Evolutionary conservation across 2,329 filamentous ascomycete genomes (phyloP), one percentile per base, ranked within the genome.

Genomic region (Shiraia bambusicola): DNA sequence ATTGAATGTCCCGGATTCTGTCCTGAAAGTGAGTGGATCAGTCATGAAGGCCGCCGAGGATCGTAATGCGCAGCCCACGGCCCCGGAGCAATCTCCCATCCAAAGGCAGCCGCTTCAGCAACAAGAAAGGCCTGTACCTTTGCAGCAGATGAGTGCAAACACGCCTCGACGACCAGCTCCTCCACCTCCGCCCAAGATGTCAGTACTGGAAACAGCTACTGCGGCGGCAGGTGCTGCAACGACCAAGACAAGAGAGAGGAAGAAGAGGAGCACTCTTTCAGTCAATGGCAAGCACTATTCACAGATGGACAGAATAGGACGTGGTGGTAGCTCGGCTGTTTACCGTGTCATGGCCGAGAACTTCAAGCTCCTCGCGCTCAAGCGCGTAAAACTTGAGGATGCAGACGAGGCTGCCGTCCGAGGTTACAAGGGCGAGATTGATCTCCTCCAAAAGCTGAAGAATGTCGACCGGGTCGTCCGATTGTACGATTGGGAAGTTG

Each of bases 341-440:
- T 98, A 95, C 69, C 85, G 90, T 32, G 93, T 98, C 25, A 95
- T 95, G 76, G 92, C 93, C 0, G 93, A 98, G 67, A 97, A 96
- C 62, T 91, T 89, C 61, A 94, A 91, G 66, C 88, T 95, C 69
- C 91, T 95, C 69, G 93, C 93, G 1, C 72, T 98, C 53, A 98
- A 98, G 72, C 80, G 89, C 34, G 93, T 98, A 16, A 88, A 92
- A 37, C 77, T 97, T 6, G 90, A 95, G 61, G 87, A 92, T 58
- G 87, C 89, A 19, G 92, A 98, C 61, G 88, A 93, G 53, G 75
- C 78, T 16, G 88, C 88, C 1, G 82, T 98, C 37, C 80, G 81
- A 43, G 92, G 92, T 1, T 97, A 88, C 74, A 93, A 94, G 67
- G 92, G 92, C 40, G 93, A 98, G 68, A 98, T 98, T 44, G 91